Evolutionary conservation across 352 stramenopile species (phyloP), one percentile per base, ranked within the genome.

Genomic region (Elongisporangium anandrum): DNA sequence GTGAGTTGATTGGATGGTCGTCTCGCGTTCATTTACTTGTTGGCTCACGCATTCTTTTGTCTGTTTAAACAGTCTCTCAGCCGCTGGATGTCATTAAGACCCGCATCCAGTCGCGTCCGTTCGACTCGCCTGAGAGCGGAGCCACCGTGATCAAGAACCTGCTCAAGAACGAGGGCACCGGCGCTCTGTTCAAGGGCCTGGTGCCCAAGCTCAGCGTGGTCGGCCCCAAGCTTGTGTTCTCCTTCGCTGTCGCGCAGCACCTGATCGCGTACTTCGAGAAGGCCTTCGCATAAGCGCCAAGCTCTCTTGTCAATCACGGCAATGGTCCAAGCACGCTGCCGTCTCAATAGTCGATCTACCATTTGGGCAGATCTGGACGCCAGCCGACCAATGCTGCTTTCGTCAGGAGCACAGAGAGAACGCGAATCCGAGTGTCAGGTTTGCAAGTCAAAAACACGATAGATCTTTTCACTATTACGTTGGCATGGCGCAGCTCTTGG

Each of bases 21-120:
- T 48, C 29, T 60, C 21, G 52, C 5, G 39, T 12, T 50, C 6
- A 13, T 5, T 50, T 48, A 19, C 21, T 59, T 54, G 26, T 20
- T n/a, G 38, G 45, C 17, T 38, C 54, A 52, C 38, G 39, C 29
- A 59, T 3, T 50, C 56, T 9, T 60, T 49, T 16, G 21, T 57
- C 52, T 45, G 16, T 21, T 8, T 64, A 20, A 34, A 52, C 63
- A 80, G 95, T 98, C 24, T 89, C 95, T 1, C 87, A 96, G 66
- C 95, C 95, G 47, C 68, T 96, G 54, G 95, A 98, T 79, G 94
- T 98, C 50, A 95, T 98, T 81, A 98, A 98, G 79, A 98, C 94
- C 48, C 85, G 95, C 60, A 87, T 98, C 50, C 95, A 98, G 71
- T 95, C 90, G 50, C 84, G 90, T 45, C 79, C 92, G 47, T 98